Base-by-base conservation (phyloP, 2,329 filamentous ascomycete genomes). In the Cladophialophora carrionii region DNA sequence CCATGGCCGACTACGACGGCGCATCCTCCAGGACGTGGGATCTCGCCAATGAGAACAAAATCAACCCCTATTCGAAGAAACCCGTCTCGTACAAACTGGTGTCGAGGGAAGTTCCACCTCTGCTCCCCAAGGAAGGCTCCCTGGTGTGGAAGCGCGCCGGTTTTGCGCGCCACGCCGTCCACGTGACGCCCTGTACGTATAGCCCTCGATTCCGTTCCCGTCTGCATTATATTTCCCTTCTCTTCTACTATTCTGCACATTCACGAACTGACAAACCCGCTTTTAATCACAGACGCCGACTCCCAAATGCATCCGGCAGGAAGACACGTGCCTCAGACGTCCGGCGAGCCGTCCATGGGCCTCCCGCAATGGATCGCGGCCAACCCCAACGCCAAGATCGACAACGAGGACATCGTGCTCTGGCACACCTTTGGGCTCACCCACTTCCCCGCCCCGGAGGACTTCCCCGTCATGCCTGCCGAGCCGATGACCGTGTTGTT, bases 381-480 rank as follows among this genome's bases (percentile, higher is more conserved):
- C 26, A 86, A 92, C 66, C 87, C 90, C 12, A 80, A 79, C 53
- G 86, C 85, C 63, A 84, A 81, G 29, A 87, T 96, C 70, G 90
- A 90, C 62, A 90, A 96, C 80, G 90, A 88, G 0, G 91, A 97
- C 75, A 80, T 96, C 32, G 92, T 97, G 1, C 84, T 96, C 17
- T 97, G 92, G 92, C 92, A 96, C 79, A 96, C 92, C 0, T 97
- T 96, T 73, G 93, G 93, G 41, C 83, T 96, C 41, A 94, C 90
- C 0, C 93, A 96, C 76, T 94, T 96, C 81, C 92, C 93, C 0
- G 82, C 90, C 0, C 92, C 92, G 0, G 93, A 97, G 75, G 93
- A 96, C 77, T 96, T 91, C 81, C 93, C 93, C 32, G 83, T 96
- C 71, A 96, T 96, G 92, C 92, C 92, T 0, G 90, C 86, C 0